A percentile compares a stretch with the other conserved stretches of the same genome.
These are phyloP conservation scores for Penicillium expansum DNA, from an alignment of 2,329 filamentous ascomycete genomes.

Conservation along the genomic window DNA sequence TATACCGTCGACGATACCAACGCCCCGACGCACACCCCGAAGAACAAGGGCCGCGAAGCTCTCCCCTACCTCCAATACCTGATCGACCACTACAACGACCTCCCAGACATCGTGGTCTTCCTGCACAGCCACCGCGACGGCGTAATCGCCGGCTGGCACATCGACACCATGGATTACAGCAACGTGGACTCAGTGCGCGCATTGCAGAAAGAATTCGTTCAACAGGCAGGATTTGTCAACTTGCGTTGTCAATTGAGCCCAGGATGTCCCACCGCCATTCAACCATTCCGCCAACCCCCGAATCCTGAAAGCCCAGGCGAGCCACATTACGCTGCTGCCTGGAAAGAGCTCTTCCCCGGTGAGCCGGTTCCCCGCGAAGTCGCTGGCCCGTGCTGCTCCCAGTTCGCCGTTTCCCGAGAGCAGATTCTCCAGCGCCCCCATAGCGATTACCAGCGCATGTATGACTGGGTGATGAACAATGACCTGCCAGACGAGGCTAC, in stretches of 20 bases:
- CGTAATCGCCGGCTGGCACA: constrained; percentile 52
- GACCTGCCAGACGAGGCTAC: constrained; percentile 53
- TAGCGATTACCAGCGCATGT: constrained; percentile 54
- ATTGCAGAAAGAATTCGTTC: constrained; percentile 51
- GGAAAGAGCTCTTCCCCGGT: constrained; percentile 25
- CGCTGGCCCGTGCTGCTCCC: constrained; percentile 59
- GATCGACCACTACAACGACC: constrained; percentile 45
- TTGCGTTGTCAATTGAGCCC: constrained; percentile 50
- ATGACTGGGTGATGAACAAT: constrained; percentile 58
- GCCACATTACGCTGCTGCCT: constrained; percentile 31
- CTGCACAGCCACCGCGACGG: constrained; percentile 55
- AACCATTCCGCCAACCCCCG: constrained; percentile 23
- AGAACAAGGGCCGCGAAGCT: constrained; percentile 47
- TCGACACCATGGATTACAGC: constrained; percentile 56
- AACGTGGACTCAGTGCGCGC: constrained; percentile 51
- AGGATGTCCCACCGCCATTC: constrained; percentile 33
- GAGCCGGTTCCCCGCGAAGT: constrained; percentile 47
- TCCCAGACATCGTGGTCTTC: constrained; percentile 55
- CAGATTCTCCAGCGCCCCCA: constrained; percentile 48
- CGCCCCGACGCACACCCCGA: constrained; percentile 31
- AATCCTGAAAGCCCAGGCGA: constrained; percentile 26
- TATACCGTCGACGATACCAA: constrained; percentile 43
- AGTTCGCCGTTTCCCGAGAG: constrained; percentile 59
- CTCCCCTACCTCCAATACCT: constrained; percentile 49
- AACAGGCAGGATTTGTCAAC: constrained; percentile 56